Conservation (phyloP, 2,329 filamentous ascomycete species). For the Purpureocillium lavendulum region DNA sequence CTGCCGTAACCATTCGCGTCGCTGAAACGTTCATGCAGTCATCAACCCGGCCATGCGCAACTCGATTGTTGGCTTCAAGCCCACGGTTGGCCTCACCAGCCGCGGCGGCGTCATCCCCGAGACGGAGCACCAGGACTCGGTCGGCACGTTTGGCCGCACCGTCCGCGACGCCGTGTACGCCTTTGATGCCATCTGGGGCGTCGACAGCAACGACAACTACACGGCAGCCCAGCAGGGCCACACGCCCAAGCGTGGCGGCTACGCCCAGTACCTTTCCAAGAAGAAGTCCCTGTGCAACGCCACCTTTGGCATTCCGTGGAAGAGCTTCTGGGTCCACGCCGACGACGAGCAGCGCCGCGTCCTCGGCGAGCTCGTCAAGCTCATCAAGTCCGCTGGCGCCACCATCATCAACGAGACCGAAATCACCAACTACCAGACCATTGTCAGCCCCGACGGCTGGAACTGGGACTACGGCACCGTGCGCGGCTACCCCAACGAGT, state of each 20-base stretch:
- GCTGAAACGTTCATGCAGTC: constrained; percentile 26
- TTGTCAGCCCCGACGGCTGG: constrained; percentile 62
- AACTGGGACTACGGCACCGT: constrained; percentile 61
- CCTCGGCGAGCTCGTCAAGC: constrained; percentile 36
- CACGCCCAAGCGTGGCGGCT: constrained; percentile 44
- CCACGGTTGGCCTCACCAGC: constrained; percentile 65
- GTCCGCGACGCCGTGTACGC: constrained; percentile 60
- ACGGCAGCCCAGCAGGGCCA: constrained; percentile 48
- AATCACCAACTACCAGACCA: constrained; percentile 51
- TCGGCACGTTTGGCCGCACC: constrained; percentile 59
- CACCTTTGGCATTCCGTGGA: constrained; percentile 63
- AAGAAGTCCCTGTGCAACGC: constrained; percentile 49
- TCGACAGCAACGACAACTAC: constrained; percentile 57
- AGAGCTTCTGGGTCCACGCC: constrained; percentile 59
- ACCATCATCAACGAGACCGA: constrained; percentile 64
- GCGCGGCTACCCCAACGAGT: constrained; percentile 60
- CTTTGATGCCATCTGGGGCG: constrained; percentile 60
- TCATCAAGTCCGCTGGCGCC: constrained; percentile 54
- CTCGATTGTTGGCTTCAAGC: constrained; percentile 64
- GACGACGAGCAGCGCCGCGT: constrained; percentile 44
- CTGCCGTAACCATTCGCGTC: too few relatives aligned
- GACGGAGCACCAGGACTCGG: constrained; percentile 57
- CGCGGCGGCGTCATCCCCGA: constrained; percentile 57
- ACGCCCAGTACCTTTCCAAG: constrained; percentile 45
- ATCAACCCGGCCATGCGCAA: constrained; percentile 66